Base-by-base conservation (phyloP, 495 filamentous ascomycete species). In the Rhypophila decipiens region DNA sequence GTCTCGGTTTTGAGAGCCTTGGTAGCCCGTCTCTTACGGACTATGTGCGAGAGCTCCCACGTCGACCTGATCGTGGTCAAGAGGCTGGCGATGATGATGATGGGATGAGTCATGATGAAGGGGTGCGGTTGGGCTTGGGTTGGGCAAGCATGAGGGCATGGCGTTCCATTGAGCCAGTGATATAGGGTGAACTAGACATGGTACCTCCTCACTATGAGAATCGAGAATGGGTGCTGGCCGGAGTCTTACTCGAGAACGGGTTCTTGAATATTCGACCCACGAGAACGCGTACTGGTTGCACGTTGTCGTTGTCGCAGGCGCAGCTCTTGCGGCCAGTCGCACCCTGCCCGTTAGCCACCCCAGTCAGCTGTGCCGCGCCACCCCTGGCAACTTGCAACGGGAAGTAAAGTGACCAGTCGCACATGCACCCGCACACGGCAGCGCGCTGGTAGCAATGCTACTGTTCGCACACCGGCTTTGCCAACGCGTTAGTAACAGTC, bases 31-130 rank as follows among this genome's bases (percentile, higher is more conserved):
- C 35, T 49, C 27, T 42, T 1, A 27, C 38, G 38, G 46, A 49
- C 38, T 21, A 49, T 49, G 13, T 24, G 46, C 39, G 35, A 49
- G 37, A 49, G 37, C 19, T 49, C 38, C 46, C 22, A 49, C 1
- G 18, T 20, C 46, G 38, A 49, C 38, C 15, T 49, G 35, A 49
- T 49, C 11, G 38, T 42, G 35, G 46, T 49, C 22, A 49, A 49
- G 36, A 49, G 42, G 27, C 46, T 49, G 35, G 46, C 46, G 20
- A 49, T 24, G 38, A 49, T 38, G 24, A 49, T 49, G 35, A 49
- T 31, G 4, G 38, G 46, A 42, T 49, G 35, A 49, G 38, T 2
- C 35, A 49, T 49, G 15, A 41, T 49, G 24, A 49, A 42, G 29
- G 46, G 38, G 38, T n/a, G 15, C 2, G 46, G 38, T 47, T 47